phyloP scores from a whole-genome alignment of 2,329 filamentous ascomycete species.

The Diaporthe citriasiana region DNA sequence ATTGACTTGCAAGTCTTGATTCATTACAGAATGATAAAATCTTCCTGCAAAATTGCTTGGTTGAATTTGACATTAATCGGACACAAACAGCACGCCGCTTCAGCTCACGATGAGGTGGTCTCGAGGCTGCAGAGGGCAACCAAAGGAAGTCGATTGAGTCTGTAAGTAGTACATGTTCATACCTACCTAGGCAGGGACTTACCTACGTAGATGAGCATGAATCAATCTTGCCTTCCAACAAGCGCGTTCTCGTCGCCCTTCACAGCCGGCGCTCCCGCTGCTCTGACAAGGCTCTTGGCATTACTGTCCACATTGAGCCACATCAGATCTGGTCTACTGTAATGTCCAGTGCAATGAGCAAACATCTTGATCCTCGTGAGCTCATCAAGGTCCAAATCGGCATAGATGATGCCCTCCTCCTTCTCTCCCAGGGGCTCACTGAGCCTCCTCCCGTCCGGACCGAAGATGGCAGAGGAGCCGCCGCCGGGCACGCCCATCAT shows the following conservation, averaged over 20 bases:
- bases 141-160: neutral
- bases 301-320: constrained; percentile 47
- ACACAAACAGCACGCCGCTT: neutral
- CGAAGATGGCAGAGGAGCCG: constrained; percentile 45
- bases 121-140: neutral
- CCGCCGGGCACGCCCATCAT: constrained; percentile 44
- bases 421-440: constrained; percentile 39
- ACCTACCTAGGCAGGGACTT: too few species aligned
- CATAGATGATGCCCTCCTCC: constrained; percentile 35
- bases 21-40: neutral
- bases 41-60: too few species aligned
- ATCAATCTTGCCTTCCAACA: neutral
- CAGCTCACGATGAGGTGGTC: neutral
- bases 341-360: constrained; percentile 34
- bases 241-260: neutral
- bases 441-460: constrained; percentile 45
- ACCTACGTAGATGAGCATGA: accelerated
- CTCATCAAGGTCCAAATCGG: constrained; percentile 33
- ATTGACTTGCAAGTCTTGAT: neutral
- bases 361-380: constrained; percentile 34
- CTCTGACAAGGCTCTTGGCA: constrained; percentile 46
- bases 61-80: neutral
- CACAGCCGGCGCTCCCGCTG: neutral
- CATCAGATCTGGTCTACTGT: constrained; percentile 37
- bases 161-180: too few species aligned